phyloP scores from a whole-genome alignment of 2,329 filamentous ascomycete species.

The Teratosphaeria pseudoeucalypti region DNA sequence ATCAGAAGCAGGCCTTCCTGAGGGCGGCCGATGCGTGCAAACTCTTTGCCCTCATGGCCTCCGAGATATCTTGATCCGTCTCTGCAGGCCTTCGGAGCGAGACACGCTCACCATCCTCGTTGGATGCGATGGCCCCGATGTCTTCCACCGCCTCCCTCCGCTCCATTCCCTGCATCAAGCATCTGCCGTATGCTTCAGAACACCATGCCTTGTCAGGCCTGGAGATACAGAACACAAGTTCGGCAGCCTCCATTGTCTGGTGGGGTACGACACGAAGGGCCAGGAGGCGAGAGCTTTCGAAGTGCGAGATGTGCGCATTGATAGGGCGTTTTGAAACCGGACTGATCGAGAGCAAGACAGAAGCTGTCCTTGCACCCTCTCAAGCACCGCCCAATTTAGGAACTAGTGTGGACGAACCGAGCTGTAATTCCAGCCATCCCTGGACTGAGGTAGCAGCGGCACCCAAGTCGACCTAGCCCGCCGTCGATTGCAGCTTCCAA shows the following conservation, averaged over 20 bases:
- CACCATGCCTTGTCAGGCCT: too few relatives aligned
- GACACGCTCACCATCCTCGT: neutral
- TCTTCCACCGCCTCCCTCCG: neutral
- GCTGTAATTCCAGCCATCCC: neutral
- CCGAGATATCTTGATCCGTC: neutral
- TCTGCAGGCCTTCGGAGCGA: neutral
- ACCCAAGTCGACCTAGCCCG: neutral
- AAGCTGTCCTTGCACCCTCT: too few relatives aligned
- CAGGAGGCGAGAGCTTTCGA: neutral
- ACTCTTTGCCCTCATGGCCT: neutral
- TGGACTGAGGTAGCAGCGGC: neutral
- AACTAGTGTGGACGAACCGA: too few relatives aligned
- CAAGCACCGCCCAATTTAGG: too few relatives aligned
- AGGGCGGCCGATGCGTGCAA: neutral
- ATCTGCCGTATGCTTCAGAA: neutral
- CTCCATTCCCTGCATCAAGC: neutral
- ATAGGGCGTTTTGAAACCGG: too few relatives aligned
- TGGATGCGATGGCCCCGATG: neutral
- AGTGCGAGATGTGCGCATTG: neutral
- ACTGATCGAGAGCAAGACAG: neutral
- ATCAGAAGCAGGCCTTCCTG: neutral
- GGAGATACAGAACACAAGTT: too few relatives aligned
- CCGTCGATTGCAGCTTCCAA: neutral
- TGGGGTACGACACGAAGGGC: neutral
- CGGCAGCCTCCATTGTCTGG: neutral